A percentile compares a stretch with the other conserved stretches of the same genome.
phyloP scores from a whole-genome alignment of 495 filamentous ascomycete genomes.

The Opeltia flavorubescens region DNA sequence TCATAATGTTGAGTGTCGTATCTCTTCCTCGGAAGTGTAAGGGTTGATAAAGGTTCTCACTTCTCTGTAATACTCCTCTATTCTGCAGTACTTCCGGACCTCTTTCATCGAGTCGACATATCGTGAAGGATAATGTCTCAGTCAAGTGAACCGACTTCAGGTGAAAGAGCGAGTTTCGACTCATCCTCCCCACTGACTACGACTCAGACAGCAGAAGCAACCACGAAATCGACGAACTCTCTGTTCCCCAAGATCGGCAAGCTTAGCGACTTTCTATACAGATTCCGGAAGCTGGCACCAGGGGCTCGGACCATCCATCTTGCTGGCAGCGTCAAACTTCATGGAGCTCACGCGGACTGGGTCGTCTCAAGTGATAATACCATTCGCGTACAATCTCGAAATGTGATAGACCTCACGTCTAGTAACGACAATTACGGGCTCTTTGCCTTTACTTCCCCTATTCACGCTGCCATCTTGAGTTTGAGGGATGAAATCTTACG shows the following conservation, averaged over 20 bases:
- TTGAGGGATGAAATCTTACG: constrained; percentile 3
- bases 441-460: constrained; percentile 1
- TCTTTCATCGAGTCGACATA: no score
- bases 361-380: constrained; percentile 16
- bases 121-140: no score
- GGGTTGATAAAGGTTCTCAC: no score
- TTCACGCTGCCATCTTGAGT: constrained; percentile 2
- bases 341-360: constrained; percentile 23
- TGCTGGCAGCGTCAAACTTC: constrained; percentile 23
- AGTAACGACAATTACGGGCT: constrained; percentile 17
- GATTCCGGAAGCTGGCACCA: neutral
- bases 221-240: constrained; percentile 1
- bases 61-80: no score
- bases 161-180: neutral
- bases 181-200: neutral
- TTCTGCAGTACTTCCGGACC: no score
- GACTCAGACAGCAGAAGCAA: neutral
- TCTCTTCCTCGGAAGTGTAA: no score
- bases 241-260: constrained; percentile 10
- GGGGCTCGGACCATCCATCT: constrained; percentile 9
- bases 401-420: constrained; percentile 5
- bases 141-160: no score
- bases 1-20: no score
- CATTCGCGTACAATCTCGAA: constrained; percentile 19
- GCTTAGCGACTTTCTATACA: constrained; percentile 6